Percentiles rank a stretch among this genome's conserved stretches.
These are phyloP conservation scores for Rhodotorula sp. DNA, from an alignment of 1,284 basidiomycete genomes.

Conservation along the genomic window DNA sequence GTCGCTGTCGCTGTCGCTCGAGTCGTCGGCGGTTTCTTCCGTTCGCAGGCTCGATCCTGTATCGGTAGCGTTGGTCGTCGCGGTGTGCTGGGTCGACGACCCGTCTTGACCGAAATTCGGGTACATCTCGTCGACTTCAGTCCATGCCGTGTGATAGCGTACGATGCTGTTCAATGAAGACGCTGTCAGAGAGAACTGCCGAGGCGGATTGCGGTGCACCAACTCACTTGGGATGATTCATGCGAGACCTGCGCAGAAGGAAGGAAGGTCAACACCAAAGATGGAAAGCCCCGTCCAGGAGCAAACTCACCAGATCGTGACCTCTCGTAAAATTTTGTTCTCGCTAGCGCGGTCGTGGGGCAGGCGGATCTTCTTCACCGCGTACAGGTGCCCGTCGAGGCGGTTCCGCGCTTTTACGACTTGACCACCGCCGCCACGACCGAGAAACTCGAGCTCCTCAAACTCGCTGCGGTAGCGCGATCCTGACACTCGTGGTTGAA, in stretches of 20 bases:
- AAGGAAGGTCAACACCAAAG: neutral
- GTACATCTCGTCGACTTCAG: slow-evolving; percentile 35
- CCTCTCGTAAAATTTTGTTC: slow-evolving; percentile 44
- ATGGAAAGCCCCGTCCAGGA: too few species aligned
- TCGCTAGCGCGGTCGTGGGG: slow-evolving; percentile 40
- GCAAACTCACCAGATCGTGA: slow-evolving; percentile 41
- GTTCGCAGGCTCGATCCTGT: neutral
- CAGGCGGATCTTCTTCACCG: slow-evolving; percentile 45
- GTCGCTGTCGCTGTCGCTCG: slow-evolving; percentile 18
- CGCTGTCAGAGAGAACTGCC: neutral
- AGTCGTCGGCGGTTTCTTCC: slow-evolving; percentile 5
- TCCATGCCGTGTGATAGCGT: slow-evolving; percentile 44
- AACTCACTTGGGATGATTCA: slow-evolving; percentile 42
- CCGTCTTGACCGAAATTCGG: slow-evolving; percentile 5
- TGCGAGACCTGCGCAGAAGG: slow-evolving; percentile 30
- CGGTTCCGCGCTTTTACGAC: slow-evolving; percentile 46
- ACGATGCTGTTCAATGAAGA: slow-evolving; percentile 18
- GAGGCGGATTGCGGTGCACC: neutral
- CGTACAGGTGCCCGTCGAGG: slow-evolving; percentile 43
- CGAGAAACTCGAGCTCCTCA: slow-evolving; percentile 45
- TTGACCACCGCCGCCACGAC: slow-evolving; percentile 44
- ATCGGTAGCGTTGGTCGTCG: slow-evolving; percentile 10
- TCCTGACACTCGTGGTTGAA: slow-evolving; percentile 31
- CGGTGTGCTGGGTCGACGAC: slow-evolving; percentile 1
- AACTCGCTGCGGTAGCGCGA: slow-evolving; percentile 43